These are phyloP conservation scores for Trypanosomatidae sp. DNA, from an alignment of 208 protist genomes.

Conservation along the genomic window DNA sequence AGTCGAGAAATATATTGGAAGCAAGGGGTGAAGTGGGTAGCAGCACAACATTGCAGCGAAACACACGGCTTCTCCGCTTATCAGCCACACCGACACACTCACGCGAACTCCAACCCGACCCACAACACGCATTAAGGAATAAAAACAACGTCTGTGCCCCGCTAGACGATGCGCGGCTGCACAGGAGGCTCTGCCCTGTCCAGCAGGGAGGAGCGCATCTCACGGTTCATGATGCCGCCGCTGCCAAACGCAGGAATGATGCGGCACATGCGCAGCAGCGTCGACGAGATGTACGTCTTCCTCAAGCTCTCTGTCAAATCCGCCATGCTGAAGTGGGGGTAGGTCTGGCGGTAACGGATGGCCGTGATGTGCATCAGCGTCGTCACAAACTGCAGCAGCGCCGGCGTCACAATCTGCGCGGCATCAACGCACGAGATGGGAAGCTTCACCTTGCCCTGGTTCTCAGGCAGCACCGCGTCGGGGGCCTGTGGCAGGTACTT, in stretches of 20 bases:
- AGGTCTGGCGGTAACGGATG: constrained; percentile 88
- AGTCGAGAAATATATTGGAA: no score
- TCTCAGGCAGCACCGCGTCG: constrained; percentile 43
- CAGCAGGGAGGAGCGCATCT: constrained; percentile 66
- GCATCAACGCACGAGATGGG: constrained; percentile 63
- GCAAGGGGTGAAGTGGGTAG: no score
- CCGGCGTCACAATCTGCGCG: constrained; percentile 76
- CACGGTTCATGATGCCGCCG: constrained; percentile 88
- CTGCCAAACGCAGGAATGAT: constrained; percentile 84
- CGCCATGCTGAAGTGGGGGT: no score
- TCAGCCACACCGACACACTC: no score
- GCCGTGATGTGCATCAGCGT: constrained; percentile 85
- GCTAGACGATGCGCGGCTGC: no score
- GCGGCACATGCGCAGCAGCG: constrained; percentile 75
- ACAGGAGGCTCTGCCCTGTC: constrained; percentile 67
- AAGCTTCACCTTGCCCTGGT: constrained; percentile 54
- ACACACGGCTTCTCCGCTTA: no score
- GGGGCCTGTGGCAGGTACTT: constrained; percentile 33
- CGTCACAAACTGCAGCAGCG: constrained; percentile 75
- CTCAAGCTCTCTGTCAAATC: no score
- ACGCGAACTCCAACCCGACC: no score
- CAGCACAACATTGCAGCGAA: no score
- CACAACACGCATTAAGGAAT: no score
- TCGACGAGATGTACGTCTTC: constrained; percentile 75
- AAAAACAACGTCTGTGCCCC: no score